Evolutionary conservation across 129 eudicot species (phyloP).

Genomic region (Ambrosia artemisiifolia): DNA sequence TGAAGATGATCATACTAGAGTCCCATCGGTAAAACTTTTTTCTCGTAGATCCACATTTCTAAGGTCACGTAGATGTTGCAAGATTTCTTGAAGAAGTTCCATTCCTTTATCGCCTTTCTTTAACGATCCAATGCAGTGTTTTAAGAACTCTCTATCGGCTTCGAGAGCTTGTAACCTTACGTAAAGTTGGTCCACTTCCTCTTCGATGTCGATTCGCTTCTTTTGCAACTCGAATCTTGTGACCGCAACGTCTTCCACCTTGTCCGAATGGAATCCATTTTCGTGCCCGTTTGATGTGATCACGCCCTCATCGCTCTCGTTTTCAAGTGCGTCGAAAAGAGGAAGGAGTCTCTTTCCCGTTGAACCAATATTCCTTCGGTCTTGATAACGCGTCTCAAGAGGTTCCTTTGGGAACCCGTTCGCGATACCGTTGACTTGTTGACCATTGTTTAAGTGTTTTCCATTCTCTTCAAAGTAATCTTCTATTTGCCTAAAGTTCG

Average conservation of each 20-base stretch:
- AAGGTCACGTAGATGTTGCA: slow-evolving; percentile 85
- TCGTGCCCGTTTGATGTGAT: slow-evolving; percentile 42
- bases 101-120: slow-evolving; percentile 92
- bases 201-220: slow-evolving; percentile 73
- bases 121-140: slow-evolving; percentile 84
- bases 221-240: slow-evolving; percentile 60
- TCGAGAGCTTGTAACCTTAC: slow-evolving; percentile 93
- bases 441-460: slow-evolving; percentile 40
- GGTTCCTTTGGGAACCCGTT: slow-evolving; percentile 43
- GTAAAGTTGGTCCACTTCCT: slow-evolving; percentile 85
- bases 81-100: slow-evolving; percentile 90
- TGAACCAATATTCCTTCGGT: slow-evolving; percentile 43
- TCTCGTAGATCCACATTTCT: slow-evolving; percentile 60
- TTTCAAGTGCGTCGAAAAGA: slow-evolving; percentile 68
- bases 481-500: slow-evolving; percentile 41
- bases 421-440: slow-evolving; percentile 37
- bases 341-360: slow-evolving; percentile 86
- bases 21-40: slow-evolving; percentile 39
- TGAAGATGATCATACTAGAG: slow-evolving; percentile 31
- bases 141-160: slow-evolving; percentile 86
- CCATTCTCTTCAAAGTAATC: slow-evolving; percentile 54
- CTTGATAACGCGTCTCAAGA: slow-evolving; percentile 55
- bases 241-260: slow-evolving; percentile 33
- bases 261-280: slow-evolving; percentile 48
- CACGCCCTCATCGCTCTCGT: slow-evolving; percentile 46